Evolutionary conservation across 2,329 filamentous ascomycete genomes (phyloP), one percentile per base, ranked within the genome.

Genomic region (Botrytis byssoidea): DNA sequence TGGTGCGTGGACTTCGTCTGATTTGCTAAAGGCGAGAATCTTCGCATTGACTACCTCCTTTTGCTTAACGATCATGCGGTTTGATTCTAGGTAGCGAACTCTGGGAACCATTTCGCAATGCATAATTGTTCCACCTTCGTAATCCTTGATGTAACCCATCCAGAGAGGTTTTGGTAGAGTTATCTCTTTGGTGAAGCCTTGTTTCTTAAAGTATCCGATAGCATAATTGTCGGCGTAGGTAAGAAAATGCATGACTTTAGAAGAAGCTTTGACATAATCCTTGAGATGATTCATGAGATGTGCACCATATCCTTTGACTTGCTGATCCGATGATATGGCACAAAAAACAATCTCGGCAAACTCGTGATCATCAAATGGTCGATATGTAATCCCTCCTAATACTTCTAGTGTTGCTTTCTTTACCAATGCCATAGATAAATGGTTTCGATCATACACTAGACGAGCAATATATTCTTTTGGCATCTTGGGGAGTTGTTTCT

Each of bases 81-180:
- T 93, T 80, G 91, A 90, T 82, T 99, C 95, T 9, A 99, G 90
- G 83, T 99, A 99, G 68, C 96, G 92, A 72, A 98, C 94, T 76
- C 92, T 93, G 12, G 95, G 95, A 32, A 99, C 88, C 96, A 99
- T 98, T 70, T 92, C 94, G 81, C 96, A 99, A 84, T 99, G 96
- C 96, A 99, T 99, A 75, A 99, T 97, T 0, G 96, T 99, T 74
- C 96, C 96, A 74, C 96, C 96, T 83, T 99, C 96, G 82, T 99
- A 99, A 82, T 99, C 96, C 82, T 99, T 99, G 85, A 99, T 99
- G 80, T 98, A 99, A 4, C 96, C 96, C 96, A 98, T 98, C 96
- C 96, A 99, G 5, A 94, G 91, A 3, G 91, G 90, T 79, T 91
- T 92, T 74, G 96, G 93, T 0, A 99, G 89, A 0, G 95, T 97